Base-by-base conservation (phyloP, 192 early-diverging fungal species). In the Chytriomyces sp. region DNA sequence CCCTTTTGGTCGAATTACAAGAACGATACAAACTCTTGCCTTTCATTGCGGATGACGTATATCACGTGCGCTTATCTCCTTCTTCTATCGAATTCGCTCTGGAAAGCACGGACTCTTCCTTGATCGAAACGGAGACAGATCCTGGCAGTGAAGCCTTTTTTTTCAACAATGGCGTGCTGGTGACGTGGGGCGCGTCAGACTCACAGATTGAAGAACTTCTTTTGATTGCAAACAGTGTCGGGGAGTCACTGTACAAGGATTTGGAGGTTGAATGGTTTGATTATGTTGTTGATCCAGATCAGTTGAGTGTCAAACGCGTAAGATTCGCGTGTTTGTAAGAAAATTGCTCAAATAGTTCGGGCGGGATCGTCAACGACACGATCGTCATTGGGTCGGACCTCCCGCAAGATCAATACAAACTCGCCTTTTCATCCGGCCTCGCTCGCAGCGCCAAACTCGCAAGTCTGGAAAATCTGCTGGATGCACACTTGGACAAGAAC, bases 361-460 rank as follows among this genome's bases (percentile, higher is more conserved):
- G 84, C 31, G 77, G 85, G 10, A 70, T 88, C n/a, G 34, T 53
- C 0, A 80, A 70, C 56, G 88, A 89, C 57, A 77, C 72, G 4
- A 83, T 89, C 34, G 36, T 86, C 17, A 76, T 89, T 33, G 86
- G 84, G 26, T 33, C 73, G 39, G 59, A 64, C 26, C 69, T 88
- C 3, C 77, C 81, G 3, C 59, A 75, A 25, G 59, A 77, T 53
- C 80, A 88, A 59, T 58, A 83, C 10, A 82, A 78, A 55, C 81
- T 89, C 38, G 88, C 84, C 33, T 89, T 82, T 70, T 84, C 84
- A n/a, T 77, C 85, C n/a, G 88, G 85, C 53, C 76, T 89, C 12
- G 75, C 83, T 5, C 82, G 88, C 6, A 78, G 75, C 26, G 82
- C 79, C 54, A 89, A 89, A 64, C 75, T 89, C 17, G 82, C 79